Evolutionary conservation across 1,284 basidiomycete species (phyloP).

Genomic region (Tilletiaria anomala): DNA sequence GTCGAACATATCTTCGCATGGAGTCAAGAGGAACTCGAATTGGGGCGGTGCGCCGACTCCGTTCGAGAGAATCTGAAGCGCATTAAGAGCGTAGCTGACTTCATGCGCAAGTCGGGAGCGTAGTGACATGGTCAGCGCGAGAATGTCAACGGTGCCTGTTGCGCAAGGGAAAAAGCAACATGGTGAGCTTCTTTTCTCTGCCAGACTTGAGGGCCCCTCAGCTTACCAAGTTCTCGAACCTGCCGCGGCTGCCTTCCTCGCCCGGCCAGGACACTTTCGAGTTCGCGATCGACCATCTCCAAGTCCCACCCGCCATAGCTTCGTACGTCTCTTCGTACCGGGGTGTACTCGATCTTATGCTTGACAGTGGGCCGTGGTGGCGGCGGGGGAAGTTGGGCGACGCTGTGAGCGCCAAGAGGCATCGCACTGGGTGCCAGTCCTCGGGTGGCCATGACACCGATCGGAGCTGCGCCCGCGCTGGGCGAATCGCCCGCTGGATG

Average conservation of each 20-base stretch:
- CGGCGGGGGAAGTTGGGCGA: no score
- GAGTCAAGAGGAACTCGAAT: slow-evolving; percentile 52
- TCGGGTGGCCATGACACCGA: no score
- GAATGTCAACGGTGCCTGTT: slow-evolving; percentile 67
- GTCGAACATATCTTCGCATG: slow-evolving; percentile 67
- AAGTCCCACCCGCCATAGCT: slow-evolving; percentile 73
- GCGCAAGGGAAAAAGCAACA: no score
- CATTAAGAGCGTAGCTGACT: slow-evolving; percentile 75
- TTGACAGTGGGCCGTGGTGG: no score
- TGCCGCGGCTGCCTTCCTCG: slow-evolving; percentile 49
- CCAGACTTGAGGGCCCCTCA: no score
- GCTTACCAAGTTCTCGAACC: slow-evolving; percentile 60
- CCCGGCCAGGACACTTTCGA: slow-evolving; percentile 45
- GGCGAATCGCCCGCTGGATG: no score
- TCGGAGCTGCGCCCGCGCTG: no score
- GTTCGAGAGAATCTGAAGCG: slow-evolving; percentile 68
- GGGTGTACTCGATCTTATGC: slow-evolving; percentile 79
- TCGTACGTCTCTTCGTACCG: slow-evolving; percentile 61
- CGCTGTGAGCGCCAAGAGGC: no score
- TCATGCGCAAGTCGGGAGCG: slow-evolving; percentile 71
- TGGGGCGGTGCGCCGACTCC: slow-evolving; percentile 42
- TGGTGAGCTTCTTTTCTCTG: no score
- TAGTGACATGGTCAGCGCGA: slow-evolving; percentile 73
- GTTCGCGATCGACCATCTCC: slow-evolving; percentile 54
- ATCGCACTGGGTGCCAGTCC: no score